Percentiles rank a stretch among this genome's conserved stretches.
Conservation (phyloP, 495 filamentous ascomycete genomes). For the Aspergillus coremiiformis region DNA sequence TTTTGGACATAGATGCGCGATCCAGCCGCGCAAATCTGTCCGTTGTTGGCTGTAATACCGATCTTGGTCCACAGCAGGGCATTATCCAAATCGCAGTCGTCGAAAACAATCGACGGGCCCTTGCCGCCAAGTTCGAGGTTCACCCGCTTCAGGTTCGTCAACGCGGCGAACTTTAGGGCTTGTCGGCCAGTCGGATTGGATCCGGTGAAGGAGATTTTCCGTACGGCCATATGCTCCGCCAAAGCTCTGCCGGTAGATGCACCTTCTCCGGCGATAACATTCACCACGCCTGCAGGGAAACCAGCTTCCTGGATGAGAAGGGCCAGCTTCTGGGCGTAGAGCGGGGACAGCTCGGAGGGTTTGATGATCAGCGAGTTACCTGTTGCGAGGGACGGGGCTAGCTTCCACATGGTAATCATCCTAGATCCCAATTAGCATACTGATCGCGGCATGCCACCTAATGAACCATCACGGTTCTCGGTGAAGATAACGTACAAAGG, state of each 20-base stretch:
- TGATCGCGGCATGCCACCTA: slow-evolving; percentile 49
- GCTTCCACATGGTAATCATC: slow-evolving; percentile 64
- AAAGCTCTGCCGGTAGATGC: slow-evolving; percentile 72
- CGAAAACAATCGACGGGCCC: slow-evolving; percentile 36
- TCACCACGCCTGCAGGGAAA: slow-evolving; percentile 80
- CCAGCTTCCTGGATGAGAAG: slow-evolving; percentile 77
- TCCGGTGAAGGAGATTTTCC: slow-evolving; percentile 57
- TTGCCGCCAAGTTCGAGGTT: slow-evolving; percentile 43
- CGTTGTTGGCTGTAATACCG: slow-evolving; percentile 43
- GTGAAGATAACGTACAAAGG: slow-evolving; percentile 16
- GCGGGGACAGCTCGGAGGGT: slow-evolving; percentile 84
- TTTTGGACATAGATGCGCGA: slow-evolving; percentile 49
- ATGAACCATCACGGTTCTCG: not conserved
- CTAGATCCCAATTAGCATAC: slow-evolving; percentile 36
- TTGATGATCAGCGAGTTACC: slow-evolving; percentile 73
- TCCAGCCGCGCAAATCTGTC: slow-evolving; percentile 48
- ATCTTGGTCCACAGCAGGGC: slow-evolving; percentile 33
- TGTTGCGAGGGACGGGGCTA: slow-evolving; percentile 48
- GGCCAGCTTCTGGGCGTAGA: slow-evolving; percentile 78
- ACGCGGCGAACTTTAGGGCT: slow-evolving; percentile 27
- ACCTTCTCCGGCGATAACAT: slow-evolving; percentile 77
- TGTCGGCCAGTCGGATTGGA: slow-evolving; percentile 17
- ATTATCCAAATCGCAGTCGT: slow-evolving; percentile 38
- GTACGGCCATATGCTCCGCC: slow-evolving; percentile 63
- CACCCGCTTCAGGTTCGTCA: slow-evolving; percentile 44